Conservation (phyloP, 345 rosid genomes). For the Citrus sinensis region DVS_A1.0 CM039164.1:2297501-2298000, state of each 20-base stretch:
- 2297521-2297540: conserved; percentile 28
- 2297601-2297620: conserved; percentile 60
- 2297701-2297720: conserved; percentile 88
- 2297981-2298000: conserved; percentile 56
- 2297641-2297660: conserved; percentile 69
- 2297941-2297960: background rate
- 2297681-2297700: conserved; percentile 68
- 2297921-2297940: background rate
- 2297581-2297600: conserved; percentile 6
- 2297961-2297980: conserved; percentile 43
- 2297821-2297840: conserved; percentile 86
- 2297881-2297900: conserved; percentile 30
- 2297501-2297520: conserved; percentile 9
- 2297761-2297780: conserved; percentile 61
- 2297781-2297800: conserved; percentile 63
- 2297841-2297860: conserved; percentile 38
- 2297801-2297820: conserved; percentile 93
- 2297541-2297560: conserved; percentile 32
- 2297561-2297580: conserved; percentile 25
- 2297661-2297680: conserved; percentile 75
- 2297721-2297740: conserved; percentile 96
- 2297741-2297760: conserved; percentile 55
- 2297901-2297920: background rate
- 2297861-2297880: conserved; percentile 57
- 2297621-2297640: conserved; percentile 89